Evolutionary conservation across 177 flowering plant genomes (phyloP).

Genomic region (Vitis hybrid): DNA sequence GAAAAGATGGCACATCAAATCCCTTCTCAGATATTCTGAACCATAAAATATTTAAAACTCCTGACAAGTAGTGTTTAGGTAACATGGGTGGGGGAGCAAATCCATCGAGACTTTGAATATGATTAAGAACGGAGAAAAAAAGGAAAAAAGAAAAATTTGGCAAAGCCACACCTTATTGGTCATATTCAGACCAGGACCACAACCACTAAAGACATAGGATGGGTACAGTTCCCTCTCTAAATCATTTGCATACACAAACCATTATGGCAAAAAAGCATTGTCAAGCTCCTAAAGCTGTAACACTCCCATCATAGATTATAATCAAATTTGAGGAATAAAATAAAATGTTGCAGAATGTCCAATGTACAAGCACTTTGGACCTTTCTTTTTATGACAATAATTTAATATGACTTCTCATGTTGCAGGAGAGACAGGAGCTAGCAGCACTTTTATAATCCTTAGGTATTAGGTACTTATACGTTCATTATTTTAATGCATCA

Average conservation of each 20-base stretch:
- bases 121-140: neutral
- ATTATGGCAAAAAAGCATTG: neutral
- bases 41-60: neutral
- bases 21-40: neutral
- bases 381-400: neutral
- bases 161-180: constrained; percentile 4
- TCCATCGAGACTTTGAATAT: neutral
- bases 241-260: neutral
- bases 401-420: neutral
- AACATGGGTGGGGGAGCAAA: neutral
- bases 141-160: neutral
- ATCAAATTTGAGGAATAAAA: neutral
- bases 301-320: constrained; percentile 17
- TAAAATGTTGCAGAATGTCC: constrained; percentile 3
- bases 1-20: neutral
- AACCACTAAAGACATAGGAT: constrained; percentile 5
- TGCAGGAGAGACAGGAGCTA: neutral
- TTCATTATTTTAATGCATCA: too few species aligned
- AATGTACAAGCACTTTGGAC: constrained; percentile 11
- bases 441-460: too few species aligned
- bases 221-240: neutral
- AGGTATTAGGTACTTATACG: too few species aligned
- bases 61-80: neutral
- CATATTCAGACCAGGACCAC: neutral
- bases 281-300: neutral